These are phyloP conservation scores for Phytopythium kandeliae DNA, from an alignment of 352 stramenopile genomes.

Conservation along the genomic window DNA sequence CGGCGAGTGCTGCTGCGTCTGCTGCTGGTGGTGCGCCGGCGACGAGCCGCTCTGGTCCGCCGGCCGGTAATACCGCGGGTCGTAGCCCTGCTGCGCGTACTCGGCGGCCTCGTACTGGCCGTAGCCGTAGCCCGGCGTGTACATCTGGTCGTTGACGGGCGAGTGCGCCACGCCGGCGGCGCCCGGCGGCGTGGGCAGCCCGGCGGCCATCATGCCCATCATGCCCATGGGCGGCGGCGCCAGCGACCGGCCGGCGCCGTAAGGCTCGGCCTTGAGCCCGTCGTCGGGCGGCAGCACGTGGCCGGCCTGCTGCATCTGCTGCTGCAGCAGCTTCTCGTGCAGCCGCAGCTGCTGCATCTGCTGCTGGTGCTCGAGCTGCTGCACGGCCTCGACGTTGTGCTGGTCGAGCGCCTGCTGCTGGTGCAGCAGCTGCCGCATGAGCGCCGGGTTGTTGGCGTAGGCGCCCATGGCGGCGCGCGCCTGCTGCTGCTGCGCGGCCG, in stretches of 20 bases:
- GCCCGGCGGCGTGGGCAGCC: conserved; percentile 1
- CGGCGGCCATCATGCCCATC: conserved; percentile 5
- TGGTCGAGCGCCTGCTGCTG: conserved; percentile 70
- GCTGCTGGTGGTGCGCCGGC: conserved; percentile 22
- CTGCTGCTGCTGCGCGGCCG: conserved; percentile 25
- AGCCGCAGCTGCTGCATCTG: conserved; percentile 69
- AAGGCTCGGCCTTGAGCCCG: conserved; percentile 32
- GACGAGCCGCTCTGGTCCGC: conserved; percentile 17
- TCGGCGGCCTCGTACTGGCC: conserved; percentile 25
- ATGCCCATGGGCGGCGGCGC: conserved; percentile 7
- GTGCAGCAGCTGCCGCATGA: conserved; percentile 66
- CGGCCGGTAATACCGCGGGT: conserved; percentile 32
- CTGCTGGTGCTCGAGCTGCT: conserved; percentile 69
- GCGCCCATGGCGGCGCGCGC: conserved; percentile 30
- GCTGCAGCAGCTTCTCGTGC: conserved; percentile 60
- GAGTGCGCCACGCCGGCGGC: conserved; percentile 9
- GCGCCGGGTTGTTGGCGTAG: conserved; percentile 49
- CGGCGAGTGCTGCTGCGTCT: too few relatives aligned
- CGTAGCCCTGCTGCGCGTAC: conserved; percentile 30
- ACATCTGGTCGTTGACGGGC: conserved; percentile 23
- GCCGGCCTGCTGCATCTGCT: conserved; percentile 50
- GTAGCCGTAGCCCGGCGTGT: conserved; percentile 18
- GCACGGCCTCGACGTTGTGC: conserved; percentile 47
- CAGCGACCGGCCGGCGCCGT: conserved; percentile 24
- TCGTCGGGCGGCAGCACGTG: conserved; percentile 33